A percentile compares a stretch with the other conserved stretches of the same genome.
phyloP scores from a whole-genome alignment of 2,329 filamentous ascomycete genomes.

The Zarea fungicola region DNA sequence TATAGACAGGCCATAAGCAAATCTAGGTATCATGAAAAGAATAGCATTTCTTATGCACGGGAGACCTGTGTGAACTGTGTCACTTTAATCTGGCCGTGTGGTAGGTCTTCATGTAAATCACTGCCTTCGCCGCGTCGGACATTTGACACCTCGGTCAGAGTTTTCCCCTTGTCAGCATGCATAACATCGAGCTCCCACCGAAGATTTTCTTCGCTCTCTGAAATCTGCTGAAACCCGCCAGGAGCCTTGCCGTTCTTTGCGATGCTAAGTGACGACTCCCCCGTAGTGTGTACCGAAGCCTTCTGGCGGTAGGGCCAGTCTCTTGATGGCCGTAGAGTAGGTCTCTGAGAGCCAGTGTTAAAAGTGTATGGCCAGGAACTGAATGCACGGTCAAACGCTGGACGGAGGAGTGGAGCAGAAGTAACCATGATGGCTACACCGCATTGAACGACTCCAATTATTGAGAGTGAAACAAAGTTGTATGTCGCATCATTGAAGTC shows the following conservation, averaged over 20 bases:
- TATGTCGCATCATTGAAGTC: constrained; percentile 17
- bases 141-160: constrained; percentile 12
- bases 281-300: neutral
- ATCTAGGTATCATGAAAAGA: neutral
- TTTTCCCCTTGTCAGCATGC: constrained; percentile 15
- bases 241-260: neutral
- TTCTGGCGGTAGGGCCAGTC: neutral
- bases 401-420: constrained; percentile 16
- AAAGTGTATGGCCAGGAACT: constrained; percentile 8
- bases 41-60: neutral
- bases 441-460: constrained; percentile 15
- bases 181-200: constrained; percentile 18
- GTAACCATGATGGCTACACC: constrained; percentile 18
- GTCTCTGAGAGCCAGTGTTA: neutral
- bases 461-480: constrained; percentile 13
- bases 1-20: neutral
- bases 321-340: neutral
- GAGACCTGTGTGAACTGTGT: constrained; percentile 12
- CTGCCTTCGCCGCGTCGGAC: neutral
- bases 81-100: constrained; percentile 12
- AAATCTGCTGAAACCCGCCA: constrained; percentile 14
- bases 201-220: constrained; percentile 19
- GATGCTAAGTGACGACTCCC: neutral
- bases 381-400: constrained; percentile 17
- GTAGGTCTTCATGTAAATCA: constrained; percentile 7